Evolutionary conservation across 169 alveolate species (phyloP), one percentile per base, ranked within the genome.

Genomic region (Eimeria necatrix): DNA sequence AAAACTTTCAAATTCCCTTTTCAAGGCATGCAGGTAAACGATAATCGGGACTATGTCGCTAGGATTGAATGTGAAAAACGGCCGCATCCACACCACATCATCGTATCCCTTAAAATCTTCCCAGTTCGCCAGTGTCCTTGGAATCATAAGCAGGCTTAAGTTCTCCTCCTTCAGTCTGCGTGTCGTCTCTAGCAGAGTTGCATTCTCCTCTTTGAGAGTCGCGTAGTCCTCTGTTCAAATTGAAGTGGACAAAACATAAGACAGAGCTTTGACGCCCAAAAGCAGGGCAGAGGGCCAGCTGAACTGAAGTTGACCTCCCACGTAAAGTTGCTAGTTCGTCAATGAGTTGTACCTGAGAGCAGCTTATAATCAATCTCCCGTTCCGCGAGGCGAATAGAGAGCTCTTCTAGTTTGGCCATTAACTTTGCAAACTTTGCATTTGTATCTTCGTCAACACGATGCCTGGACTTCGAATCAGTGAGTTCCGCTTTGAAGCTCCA

Each of bases 341-440:
- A 71, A 4, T 4, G 83, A 71, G 49, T 56, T 60, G 22, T 84
- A 93, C 96, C 80, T 7, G 97, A 94, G 48, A 96, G 95, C n/a
- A 96, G 95, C 68, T 94, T 95, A 91, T 95, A 96, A 52, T 96
- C 98, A 53, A 95, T 94, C 32, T 93, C 94, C 85, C 95, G 74
- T 86, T 95, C 96, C 12, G 97, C 95, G 51, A 96, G 85, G 16
- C 95, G 94, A 49, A 96, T 91, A 51, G 98, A 96, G 51, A 96
- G 60, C 59, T 96, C 97, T 81, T 96, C 98, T 51, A 96, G 93
- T 64, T 95, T 96, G 90, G 92, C 94, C 98, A 96, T 96, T 84
- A 96, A 76, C 48, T 96, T 96, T 71, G 96, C 97, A 93, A 96
- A 96, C 85, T 96, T 96, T 68, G 96, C 96, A 76, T 95, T 96